phyloP scores from a whole-genome alignment of 768 basidiomycete species.

The Termitomyces sp. region DNA sequence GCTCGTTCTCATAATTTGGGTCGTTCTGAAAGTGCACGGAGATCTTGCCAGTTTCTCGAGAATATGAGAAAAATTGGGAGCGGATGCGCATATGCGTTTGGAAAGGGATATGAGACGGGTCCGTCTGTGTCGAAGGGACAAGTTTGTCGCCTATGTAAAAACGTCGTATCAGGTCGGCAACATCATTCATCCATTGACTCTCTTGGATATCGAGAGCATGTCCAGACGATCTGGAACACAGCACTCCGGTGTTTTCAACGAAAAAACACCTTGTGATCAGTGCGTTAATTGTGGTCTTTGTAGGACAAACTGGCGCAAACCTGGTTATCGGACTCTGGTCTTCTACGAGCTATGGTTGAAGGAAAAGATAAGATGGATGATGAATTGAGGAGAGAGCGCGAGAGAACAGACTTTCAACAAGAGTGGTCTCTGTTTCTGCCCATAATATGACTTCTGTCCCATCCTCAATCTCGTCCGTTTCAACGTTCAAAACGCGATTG shows the following conservation, averaged over 20 bases:
- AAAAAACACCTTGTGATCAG: slow-evolving; percentile 64
- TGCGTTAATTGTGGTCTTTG: not conserved
- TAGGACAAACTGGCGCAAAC: slow-evolving; percentile 23
- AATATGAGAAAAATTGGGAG: slow-evolving; percentile 66
- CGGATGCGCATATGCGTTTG: slow-evolving; percentile 72
- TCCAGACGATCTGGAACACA: slow-evolving; percentile 75
- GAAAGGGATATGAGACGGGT: slow-evolving; percentile 71
- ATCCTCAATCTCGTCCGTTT: slow-evolving; percentile 47
- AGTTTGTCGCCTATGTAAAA: slow-evolving; percentile 47
- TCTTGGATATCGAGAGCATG: slow-evolving; percentile 81
- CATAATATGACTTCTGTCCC: slow-evolving; percentile 59
- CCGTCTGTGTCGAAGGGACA: slow-evolving; percentile 73
- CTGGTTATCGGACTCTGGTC: slow-evolving; percentile 70
- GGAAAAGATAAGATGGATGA: not conserved
- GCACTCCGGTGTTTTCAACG: slow-evolving; percentile 67
- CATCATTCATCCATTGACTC: slow-evolving; percentile 17
- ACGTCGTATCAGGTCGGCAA: not conserved
- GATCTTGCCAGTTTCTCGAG: slow-evolving; percentile 49
- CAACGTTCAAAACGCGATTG: slow-evolving; percentile 53
- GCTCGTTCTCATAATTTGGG: slow-evolving; percentile 49
- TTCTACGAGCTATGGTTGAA: slow-evolving; percentile 47
- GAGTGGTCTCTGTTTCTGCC: slow-evolving; percentile 67
- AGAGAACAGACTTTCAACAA: slow-evolving; percentile 66
- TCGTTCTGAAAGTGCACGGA: slow-evolving; percentile 54
- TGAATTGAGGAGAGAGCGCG: not conserved